These are phyloP conservation scores for Colletotrichum sp. DNA, from an alignment of 2,329 filamentous ascomycete species.

Conservation along the genomic window DNA sequence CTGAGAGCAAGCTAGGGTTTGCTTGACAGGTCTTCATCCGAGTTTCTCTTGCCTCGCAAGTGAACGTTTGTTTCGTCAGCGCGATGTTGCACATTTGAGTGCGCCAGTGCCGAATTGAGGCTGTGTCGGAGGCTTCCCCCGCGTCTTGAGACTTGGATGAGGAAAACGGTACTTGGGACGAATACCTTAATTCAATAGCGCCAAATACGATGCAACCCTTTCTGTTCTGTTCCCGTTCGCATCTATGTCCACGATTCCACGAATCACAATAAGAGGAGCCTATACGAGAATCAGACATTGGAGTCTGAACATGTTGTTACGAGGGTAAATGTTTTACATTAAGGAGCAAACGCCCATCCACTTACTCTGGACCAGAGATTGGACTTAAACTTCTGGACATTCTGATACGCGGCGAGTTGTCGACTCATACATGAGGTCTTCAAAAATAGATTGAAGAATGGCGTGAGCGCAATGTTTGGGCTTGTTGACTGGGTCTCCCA, in stretches of 20 bases:
- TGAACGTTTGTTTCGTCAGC: neutral
- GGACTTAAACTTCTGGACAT: neutral
- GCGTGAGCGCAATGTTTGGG: neutral
- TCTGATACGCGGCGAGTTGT: neutral
- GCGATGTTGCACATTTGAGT: neutral
- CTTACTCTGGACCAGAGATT: neutral
- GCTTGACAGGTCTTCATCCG: neutral
- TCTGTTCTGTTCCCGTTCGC: neutral
- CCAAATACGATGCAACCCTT: neutral
- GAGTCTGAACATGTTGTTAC: neutral
- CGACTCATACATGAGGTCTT: neutral
- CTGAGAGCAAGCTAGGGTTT: neutral
- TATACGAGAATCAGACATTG: neutral
- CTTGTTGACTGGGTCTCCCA: neutral
- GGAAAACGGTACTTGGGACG: neutral
- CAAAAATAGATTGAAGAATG: neutral
- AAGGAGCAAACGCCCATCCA: neutral
- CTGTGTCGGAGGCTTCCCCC: neutral
- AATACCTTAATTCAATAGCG: neutral
- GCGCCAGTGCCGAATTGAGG: neutral
- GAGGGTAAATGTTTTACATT: neutral
- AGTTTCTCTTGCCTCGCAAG: neutral
- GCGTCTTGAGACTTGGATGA: neutral
- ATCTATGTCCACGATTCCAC: neutral
- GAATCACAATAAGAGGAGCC: neutral